Evolutionary conservation across 768 basidiomycete genomes (phyloP), one percentile per base, ranked within the genome.

Genomic region (Sporobolomyces phaffii): DNA sequence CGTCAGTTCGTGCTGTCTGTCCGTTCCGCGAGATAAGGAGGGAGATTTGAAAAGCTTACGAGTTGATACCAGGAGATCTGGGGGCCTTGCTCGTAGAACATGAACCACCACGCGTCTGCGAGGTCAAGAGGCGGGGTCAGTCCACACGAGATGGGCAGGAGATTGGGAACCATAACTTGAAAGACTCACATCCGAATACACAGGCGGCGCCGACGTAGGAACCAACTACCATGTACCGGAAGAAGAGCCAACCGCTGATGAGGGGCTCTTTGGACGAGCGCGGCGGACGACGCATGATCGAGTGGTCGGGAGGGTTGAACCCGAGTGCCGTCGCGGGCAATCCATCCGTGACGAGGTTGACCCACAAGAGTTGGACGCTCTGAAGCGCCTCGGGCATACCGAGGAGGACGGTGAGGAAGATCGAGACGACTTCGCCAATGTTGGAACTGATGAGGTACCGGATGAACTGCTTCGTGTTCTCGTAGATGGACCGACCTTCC

Each of bases 311-410:
- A 5, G 92, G 93, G 78, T 99, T 97, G 82, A 99, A 97, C 50
- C 96, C 94, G 49, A 99, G 86, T 2, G 94, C 94, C 41, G 94
- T 97, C 9, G 94, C 94, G 2, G 94, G 94, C 36, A 97, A 81
- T 48, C 58, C 90, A 80, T 96, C 93, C 57, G 93, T 98, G 70
- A 98, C 91, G 62, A 98, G 81, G 79, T 98, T 99, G 76, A 98
- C 93, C 91, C 92, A 98, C 58, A 99, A 86, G 47, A 99, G 82
- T 83, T 99, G 94, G 20, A 97, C 92, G 47, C 92, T 92, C 74
- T 97, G 97, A 61, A 99, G 81, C 57, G 96, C 94, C 78, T 98
- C 94, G n/a, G 94, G 94, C 94, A 98, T 98, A 76, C 96, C 94
- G 68, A 99, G 82, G 52, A 97, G 82, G 29, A 98, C 93, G 3